Conservation (phyloP, 2,329 filamentous ascomycete genomes). For the Amylocarpus encephaloides region DNA sequence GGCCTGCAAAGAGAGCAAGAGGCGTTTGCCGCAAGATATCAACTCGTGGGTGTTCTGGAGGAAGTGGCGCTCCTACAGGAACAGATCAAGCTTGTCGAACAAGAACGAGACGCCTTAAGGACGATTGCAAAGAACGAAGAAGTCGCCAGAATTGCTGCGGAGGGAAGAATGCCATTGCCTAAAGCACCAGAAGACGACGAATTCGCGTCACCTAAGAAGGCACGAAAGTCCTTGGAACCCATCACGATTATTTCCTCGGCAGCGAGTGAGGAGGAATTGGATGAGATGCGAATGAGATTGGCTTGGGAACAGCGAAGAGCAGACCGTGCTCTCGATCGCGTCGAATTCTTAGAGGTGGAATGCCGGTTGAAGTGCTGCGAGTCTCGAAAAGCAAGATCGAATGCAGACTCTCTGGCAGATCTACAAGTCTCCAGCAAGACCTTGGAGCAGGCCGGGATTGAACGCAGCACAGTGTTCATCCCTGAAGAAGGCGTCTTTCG, state of each 20-base stretch:
- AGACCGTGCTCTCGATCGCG: constrained; percentile 62
- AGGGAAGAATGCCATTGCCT: constrained; percentile 63
- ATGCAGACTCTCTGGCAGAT: background rate
- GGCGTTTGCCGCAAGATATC: constrained; percentile 60
- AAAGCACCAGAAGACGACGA: constrained; percentile 50
- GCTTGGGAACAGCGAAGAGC: constrained; percentile 49
- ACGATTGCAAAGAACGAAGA: constrained; percentile 67
- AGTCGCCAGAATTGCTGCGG: constrained; percentile 63
- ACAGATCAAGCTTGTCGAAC: constrained; percentile 58
- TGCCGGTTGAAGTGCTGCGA: constrained; percentile 63
- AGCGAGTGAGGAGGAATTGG: constrained; percentile 41
- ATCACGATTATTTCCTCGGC: constrained; percentile 49
- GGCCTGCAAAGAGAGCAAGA: constrained; percentile 60
- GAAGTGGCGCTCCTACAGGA: constrained; percentile 60
- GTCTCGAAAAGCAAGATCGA: constrained; percentile 35
- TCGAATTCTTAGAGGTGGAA: constrained; percentile 71
- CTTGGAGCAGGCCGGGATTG: background rate
- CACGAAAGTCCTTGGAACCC: constrained; percentile 39
- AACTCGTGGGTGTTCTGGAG: constrained; percentile 58
- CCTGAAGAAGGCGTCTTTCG: constrained; percentile 59
- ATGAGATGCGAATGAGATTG: constrained; percentile 39
- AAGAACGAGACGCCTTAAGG: constrained; percentile 70
- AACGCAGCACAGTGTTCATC: constrained; percentile 40
- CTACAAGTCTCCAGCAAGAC: background rate
- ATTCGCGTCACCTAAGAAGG: constrained; percentile 55